Base-by-base conservation (phyloP, 106 monocot genomes). In the Alisma plantagoaquatica region DNA sequence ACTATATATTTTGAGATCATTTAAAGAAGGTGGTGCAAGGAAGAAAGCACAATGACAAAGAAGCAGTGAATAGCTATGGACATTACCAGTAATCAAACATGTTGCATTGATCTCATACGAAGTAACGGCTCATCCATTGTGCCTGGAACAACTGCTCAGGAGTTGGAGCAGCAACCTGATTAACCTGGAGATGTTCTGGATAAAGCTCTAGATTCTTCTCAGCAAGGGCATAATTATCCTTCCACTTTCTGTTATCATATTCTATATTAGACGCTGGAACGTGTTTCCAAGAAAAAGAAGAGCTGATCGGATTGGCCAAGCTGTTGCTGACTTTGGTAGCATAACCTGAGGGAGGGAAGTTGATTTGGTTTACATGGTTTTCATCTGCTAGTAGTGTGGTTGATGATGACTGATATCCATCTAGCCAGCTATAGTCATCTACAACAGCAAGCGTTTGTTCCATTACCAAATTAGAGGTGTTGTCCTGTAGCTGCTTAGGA, bases 351-450 rank as follows among this genome's bases (percentile, higher is more conserved):
- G 55, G 43, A 29, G 49, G 27, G 27, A 59, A 45, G 21, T 42
- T 21, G 49, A 46, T 31, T 26, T 75, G 54, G 31, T 63, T 64
- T 2, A 46, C 41, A 19, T 53, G 62, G 43, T 63, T 56, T 43
- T 56, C 77, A 15, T n/a, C 50, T 23, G 18, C 29, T 31, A 29
- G 21, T 12, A 30, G 47, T 58, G 60, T 64, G 3, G 44, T 51
- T 33, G 73, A 48, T 27, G 81, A 62, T 42, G 70, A 32, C 31
- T 76, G 67, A 66, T 85, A 85, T 10, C 73, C 84, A 74, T 98
- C 88, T 29, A 98, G 45, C 88, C 88, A 98, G 54, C 81, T 72
- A 60, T 85, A 85, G 43, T 98, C 96, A 77, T 90, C 84, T 23
- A 73, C 47, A 5, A 66, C 64, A 60, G 55, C 28, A 17, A 58